Percentiles rank a stretch among this genome's conserved stretches.
Evolutionary conservation across 345 rosid species (phyloP).

Genomic region (Rhizophora mangle): DNA sequence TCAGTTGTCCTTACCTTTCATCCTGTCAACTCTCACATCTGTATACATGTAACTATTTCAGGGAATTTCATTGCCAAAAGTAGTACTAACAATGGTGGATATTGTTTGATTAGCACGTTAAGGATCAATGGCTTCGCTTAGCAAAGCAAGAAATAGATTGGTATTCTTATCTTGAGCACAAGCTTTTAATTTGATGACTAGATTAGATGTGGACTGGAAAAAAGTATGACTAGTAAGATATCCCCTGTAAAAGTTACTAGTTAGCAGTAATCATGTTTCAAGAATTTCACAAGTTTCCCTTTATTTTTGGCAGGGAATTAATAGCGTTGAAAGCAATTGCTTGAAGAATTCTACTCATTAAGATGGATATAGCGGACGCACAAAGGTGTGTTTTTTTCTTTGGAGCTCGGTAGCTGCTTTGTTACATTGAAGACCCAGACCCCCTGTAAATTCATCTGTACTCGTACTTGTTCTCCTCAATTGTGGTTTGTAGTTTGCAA

Average conservation of each 20-base stretch:
- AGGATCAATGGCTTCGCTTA: neutral
- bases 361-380: neutral
- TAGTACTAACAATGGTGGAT: neutral
- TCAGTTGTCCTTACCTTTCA: constrained; percentile 1
- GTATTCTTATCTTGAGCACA: constrained; percentile 85
- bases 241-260: too few relatives aligned
- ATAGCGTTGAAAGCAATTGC: neutral
- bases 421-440: neutral
- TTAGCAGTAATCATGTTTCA: neutral
- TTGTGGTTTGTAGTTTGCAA: neutral
- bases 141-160: constrained; percentile 1
- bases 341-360: neutral
- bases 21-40: neutral
- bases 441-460: neutral
- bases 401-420: neutral
- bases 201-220: too few relatives aligned
- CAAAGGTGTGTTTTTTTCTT: neutral
- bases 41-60: neutral
- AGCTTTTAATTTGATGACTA: constrained; percentile 65
- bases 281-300: neutral
- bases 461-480: neutral
- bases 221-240: too few relatives aligned
- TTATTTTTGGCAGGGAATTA: neutral
- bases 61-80: neutral
- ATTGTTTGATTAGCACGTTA: neutral